Base-by-base conservation (phyloP, 495 filamentous ascomycete species). In the Hypoxylon perforatum region DNA sequence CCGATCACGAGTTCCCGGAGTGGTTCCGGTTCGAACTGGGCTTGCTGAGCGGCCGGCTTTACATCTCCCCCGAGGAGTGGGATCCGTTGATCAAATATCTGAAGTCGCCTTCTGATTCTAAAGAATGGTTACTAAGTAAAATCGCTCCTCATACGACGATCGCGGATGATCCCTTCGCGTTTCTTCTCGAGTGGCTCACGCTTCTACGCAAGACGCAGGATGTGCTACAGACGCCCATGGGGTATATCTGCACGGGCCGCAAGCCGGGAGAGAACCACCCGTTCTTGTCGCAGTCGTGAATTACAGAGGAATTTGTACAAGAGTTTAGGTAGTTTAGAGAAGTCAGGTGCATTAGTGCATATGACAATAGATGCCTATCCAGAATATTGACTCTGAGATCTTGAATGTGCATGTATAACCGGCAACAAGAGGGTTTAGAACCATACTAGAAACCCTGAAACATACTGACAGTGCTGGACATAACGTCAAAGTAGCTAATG, bases 21-120 rank as follows among this genome's bases (percentile, higher is more conserved):
- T 83, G 81, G 82, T 69, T 87, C 10, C 67, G 51, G 4, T 73
- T 86, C 44, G 83, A 88, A 48, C 72, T 89, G 0, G 85, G 84
- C 1, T 80, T 90, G 14, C 77, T 88, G 23, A 75, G 81, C 4
- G 86, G 85, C 0, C 75, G 85, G 1, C 72, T 89, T 0, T 90
- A 89, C 57, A 82, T 87, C 56, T 71, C 81, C 2, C 82, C 71
- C 23, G 47, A 69, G 0, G 82, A 85, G 46, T 75, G 67, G 42
- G 55, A 30, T 10, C 17, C 28, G n/a, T 50, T 64, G 11, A 50
- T 8, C 18, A 3, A 25, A n/a, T 48, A 44, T 30, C 30, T 64
- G 30, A 44, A 22, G 36, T 18, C 38, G 35, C 21, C 54, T 5
- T 51, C 22, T 1, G 45, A 57, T 30, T 23, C 46, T 47, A 48